Evolutionary conservation across 495 filamentous ascomycete species (phyloP).

Genomic region (Penicillium bovifimosum): DNA sequence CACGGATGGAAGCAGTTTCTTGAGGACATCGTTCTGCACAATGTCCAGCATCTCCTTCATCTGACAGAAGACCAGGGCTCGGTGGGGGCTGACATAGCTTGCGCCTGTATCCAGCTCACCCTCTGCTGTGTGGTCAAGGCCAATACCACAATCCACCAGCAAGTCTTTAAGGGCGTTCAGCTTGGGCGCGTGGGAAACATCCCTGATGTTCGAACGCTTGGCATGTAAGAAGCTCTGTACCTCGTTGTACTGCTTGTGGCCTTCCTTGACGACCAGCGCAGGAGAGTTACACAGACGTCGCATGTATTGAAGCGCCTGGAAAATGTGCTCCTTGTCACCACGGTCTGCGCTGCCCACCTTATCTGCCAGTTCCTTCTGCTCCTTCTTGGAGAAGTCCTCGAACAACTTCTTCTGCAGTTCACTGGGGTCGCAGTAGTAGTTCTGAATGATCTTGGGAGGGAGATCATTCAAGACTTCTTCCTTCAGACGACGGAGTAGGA

Average conservation of each 20-base stretch:
- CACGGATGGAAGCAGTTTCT: constrained; percentile 76
- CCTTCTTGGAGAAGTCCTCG: constrained; percentile 91
- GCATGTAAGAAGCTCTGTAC: constrained; percentile 67
- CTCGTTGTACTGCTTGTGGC: constrained; percentile 83
- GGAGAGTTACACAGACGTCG: constrained; percentile 98
- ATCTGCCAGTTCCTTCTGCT: constrained; percentile 73
- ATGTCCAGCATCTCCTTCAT: constrained; percentile 99
- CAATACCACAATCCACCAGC: constrained; percentile 92
- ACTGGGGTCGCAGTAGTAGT: constrained; percentile 98
- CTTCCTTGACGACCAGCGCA: constrained; percentile 88
- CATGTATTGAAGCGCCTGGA: constrained; percentile 99
- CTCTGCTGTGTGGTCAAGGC: constrained; percentile 51
- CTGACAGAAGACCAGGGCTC: constrained; percentile 95
- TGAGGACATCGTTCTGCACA: constrained; percentile 87
- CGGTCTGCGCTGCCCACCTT: constrained; percentile 76
- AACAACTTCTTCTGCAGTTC: constrained; percentile 92
- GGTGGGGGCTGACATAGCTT: constrained; percentile 85
- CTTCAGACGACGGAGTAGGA: constrained; percentile 92
- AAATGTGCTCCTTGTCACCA: constrained; percentile 94
- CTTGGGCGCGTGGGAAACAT: constrained; percentile 87
- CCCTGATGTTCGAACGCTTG: constrained; percentile 68
- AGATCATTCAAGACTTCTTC: constrained; percentile 96
- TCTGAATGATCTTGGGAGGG: constrained; percentile 96
- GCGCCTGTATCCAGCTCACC: constrained; percentile 59
- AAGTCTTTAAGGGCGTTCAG: constrained; percentile 83